Evolutionary conservation across 306 rosid species (phyloP), one percentile per base, ranked within the genome.

Genomic region (Echinosophora koreensis): DNA sequence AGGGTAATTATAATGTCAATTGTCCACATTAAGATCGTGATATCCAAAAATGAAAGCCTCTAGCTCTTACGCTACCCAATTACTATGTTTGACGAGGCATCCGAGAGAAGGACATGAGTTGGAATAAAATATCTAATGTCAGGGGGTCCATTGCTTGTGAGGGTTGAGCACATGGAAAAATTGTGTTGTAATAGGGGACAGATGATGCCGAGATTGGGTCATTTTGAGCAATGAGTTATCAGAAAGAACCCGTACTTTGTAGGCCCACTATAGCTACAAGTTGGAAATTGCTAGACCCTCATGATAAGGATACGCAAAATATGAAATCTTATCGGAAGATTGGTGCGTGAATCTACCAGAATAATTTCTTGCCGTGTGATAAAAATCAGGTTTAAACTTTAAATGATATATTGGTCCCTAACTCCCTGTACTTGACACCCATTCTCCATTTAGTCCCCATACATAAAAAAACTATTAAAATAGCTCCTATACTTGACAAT

Each of bases 161-260:
- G 8, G 46, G 38, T 42, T 3, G 35, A 10, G 39, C 8, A 13
- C 74, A 74, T 74, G 68, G 10, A n/a, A 71, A 67, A 55, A 41
- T 35, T 71, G 61, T 66, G 84, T 32, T 60, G 10, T n/a, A 18
- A n/a, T 41, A 8, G 60, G 56, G 63, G 58, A 80, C 5, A 2
- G 56, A 46, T 47, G 65, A 71, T 30, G 78, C 56, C 59, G 74
- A 83, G 34, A 59, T 39, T 80, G 80, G 82, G 47, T 49, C 76
- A 54, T 16, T 58, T 30, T 2, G 49, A 13, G 9, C 38, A 79
- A 49, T 76, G 69, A 76, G 49, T 59, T 34, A 59, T 50, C 49
- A 18, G 9, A 60, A 58, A 65, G 42, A 37, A 11, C 32, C 17
- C 30, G 34, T 42, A 52, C 60, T 11, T 80, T 11, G 10, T 32